A percentile compares a stretch with the other conserved stretches of the same genome.
Conservation (phyloP, 2,329 filamentous ascomycete species). For the Apiospora saccharicola region DNA sequence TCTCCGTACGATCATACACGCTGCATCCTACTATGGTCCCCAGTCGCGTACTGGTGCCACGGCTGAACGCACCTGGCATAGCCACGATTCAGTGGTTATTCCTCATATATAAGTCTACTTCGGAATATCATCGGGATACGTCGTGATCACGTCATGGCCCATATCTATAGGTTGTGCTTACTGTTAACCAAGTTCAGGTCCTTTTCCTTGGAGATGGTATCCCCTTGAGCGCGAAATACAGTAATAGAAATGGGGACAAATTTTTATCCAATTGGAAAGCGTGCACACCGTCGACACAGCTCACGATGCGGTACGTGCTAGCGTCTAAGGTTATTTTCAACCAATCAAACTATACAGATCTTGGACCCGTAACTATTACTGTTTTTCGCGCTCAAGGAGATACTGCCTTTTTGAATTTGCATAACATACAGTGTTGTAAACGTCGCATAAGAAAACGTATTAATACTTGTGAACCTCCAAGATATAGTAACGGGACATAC, state of each 20-base stretch:
- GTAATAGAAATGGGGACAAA: too few relatives aligned
- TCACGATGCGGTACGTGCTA: too few relatives aligned
- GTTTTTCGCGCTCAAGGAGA: too few relatives aligned
- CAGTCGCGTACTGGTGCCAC: constrained; percentile 6
- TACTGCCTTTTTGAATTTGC: not conserved
- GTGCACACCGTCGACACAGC: too few relatives aligned
- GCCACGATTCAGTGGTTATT: not conserved
- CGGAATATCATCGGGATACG: not conserved
- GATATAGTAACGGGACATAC: not conserved
- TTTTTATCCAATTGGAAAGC: too few relatives aligned
- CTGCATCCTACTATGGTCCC: not conserved
- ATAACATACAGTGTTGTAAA: not conserved
- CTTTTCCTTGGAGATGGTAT: not conserved
- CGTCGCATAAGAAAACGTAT: not conserved
- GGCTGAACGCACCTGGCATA: not conserved
- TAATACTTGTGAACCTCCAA: not conserved
- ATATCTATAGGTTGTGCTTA: not conserved
- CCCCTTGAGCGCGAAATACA: too few relatives aligned
- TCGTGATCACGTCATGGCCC: not conserved
- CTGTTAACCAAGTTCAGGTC: not conserved
- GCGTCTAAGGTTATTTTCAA: too few relatives aligned
- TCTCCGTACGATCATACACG: not conserved
- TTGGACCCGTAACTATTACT: too few relatives aligned
- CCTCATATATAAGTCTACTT: not conserved
- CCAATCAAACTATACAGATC: too few relatives aligned